Evolutionary conservation across 140 eudicot species (phyloP).

Genomic region (Stevia rebaudiana): DNA sequence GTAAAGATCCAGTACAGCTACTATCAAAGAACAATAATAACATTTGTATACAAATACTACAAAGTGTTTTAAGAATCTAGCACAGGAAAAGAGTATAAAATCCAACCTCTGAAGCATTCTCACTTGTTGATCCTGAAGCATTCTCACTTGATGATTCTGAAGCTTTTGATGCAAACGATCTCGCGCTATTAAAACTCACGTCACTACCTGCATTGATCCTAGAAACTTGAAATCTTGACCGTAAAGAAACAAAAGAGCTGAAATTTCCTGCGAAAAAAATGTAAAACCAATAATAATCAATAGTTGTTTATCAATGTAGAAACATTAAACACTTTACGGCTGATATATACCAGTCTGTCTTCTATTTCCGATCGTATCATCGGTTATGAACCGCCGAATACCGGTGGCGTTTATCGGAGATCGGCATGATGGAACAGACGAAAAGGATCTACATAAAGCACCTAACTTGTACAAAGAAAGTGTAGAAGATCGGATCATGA

Average conservation of each 20-base stretch:
- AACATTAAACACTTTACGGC: not conserved
- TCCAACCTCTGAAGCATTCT: conserved; percentile 57
- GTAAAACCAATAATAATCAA: not conserved
- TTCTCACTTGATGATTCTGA: conserved; percentile 42
- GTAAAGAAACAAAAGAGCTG: conserved; percentile 18
- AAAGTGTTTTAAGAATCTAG: not conserved
- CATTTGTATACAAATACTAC: not conserved
- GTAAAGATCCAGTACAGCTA: not conserved
- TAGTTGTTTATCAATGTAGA: conserved; percentile 9
- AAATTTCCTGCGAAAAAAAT: conserved; percentile 32
- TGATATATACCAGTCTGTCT: conserved; percentile 14
- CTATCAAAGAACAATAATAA: too few species aligned
- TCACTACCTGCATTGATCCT: conserved; percentile 16
- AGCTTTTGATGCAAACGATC: conserved; percentile 61
- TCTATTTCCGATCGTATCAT: conserved; percentile 7
- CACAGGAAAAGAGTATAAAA: conserved; percentile 10
- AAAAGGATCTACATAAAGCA: conserved; percentile 1
- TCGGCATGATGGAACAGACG: conserved; percentile 7
- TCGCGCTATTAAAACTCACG: conserved; percentile 17
- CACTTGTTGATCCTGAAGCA: conserved; percentile 41
- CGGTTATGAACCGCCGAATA: conserved; percentile 20
- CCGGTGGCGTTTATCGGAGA: conserved; percentile 23
- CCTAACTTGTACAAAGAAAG: conserved; percentile 13
- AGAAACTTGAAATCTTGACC: conserved; percentile 33
- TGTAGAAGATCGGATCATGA: too few species aligned